phyloP scores from a whole-genome alignment of 306 rosid species.

The Quercus bicolor region DNA sequence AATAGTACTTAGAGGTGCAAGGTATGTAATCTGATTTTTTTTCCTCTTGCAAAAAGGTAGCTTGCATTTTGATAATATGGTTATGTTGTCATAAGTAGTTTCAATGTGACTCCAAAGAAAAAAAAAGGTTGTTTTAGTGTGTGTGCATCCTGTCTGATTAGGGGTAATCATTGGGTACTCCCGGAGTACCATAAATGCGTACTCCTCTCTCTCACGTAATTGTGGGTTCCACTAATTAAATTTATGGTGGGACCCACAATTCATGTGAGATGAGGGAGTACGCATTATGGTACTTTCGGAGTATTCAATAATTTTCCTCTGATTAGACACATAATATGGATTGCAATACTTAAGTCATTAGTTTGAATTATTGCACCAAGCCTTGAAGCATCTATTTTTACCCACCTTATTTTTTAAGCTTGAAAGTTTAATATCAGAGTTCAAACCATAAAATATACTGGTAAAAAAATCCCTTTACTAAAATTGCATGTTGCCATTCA shows the following conservation, averaged over 20 bases:
- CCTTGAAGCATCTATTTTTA: neutral
- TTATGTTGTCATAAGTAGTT: neutral
- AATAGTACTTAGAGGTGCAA: constrained; percentile 85
- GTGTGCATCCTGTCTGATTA: neutral
- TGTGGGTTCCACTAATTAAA: too few relatives aligned
- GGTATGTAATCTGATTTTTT: constrained; percentile 37
- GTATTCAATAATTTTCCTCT: neutral
- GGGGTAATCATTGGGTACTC: neutral
- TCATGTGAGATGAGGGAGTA: too few relatives aligned
- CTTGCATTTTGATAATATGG: neutral
- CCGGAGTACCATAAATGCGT: rapidly evolving
- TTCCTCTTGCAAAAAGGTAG: neutral
- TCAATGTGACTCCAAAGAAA: neutral
- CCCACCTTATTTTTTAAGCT: neutral
- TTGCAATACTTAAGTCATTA: neutral
- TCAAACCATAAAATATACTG: neutral
- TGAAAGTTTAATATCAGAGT: neutral
- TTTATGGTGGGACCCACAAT: too few relatives aligned
- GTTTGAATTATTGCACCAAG: neutral
- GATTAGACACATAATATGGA: neutral
- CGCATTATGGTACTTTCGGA: too few relatives aligned
- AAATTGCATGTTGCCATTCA: neutral
- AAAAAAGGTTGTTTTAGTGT: neutral
- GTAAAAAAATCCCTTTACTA: neutral
- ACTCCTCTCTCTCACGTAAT: too few relatives aligned